Percentiles rank a stretch among this genome's conserved stretches.
phyloP scores from a whole-genome alignment of 768 basidiomycete genomes.

The Podaxis carcinomalis region DNA sequence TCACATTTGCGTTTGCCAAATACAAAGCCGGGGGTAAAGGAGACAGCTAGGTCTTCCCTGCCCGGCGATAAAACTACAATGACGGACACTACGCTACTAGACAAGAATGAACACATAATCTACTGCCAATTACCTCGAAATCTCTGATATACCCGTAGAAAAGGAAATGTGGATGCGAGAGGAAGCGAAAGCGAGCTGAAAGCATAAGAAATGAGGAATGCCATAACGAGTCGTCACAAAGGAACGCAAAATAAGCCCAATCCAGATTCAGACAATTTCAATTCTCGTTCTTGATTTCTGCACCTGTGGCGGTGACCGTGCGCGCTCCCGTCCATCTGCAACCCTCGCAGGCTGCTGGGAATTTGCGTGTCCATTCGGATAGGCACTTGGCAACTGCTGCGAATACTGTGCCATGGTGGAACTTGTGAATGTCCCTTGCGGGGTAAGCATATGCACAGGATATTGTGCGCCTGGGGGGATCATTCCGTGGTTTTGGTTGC shows the following conservation, averaged over 20 bases:
- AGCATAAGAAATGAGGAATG: neutral
- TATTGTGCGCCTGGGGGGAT: slow-evolving; percentile 8
- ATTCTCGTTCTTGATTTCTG: slow-evolving; percentile 1
- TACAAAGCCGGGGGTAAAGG: neutral
- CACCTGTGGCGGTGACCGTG: neutral
- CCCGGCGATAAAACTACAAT: neutral
- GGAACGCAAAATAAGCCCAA: neutral
- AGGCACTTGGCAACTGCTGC: neutral
- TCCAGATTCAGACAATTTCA: slow-evolving; percentile 1
- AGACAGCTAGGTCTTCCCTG: neutral
- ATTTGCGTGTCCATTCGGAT: neutral
- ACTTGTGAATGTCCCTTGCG: neutral
- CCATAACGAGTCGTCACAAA: neutral
- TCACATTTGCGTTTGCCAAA: neutral
- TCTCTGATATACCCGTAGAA: neutral
- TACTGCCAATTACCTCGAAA: neutral
- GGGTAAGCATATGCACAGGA: neutral
- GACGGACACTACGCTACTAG: neutral
- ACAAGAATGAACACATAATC: neutral
- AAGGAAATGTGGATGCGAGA: neutral
- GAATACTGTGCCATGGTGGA: neutral
- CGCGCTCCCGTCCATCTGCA: neutral
- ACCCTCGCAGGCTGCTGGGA: neutral
- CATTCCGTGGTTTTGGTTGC: neutral
- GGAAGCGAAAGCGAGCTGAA: neutral